Evolutionary conservation across 805 yeast genomes (phyloP), one percentile per base, ranked within the genome.

Genomic region (Cyberlindnera japonica): DNA sequence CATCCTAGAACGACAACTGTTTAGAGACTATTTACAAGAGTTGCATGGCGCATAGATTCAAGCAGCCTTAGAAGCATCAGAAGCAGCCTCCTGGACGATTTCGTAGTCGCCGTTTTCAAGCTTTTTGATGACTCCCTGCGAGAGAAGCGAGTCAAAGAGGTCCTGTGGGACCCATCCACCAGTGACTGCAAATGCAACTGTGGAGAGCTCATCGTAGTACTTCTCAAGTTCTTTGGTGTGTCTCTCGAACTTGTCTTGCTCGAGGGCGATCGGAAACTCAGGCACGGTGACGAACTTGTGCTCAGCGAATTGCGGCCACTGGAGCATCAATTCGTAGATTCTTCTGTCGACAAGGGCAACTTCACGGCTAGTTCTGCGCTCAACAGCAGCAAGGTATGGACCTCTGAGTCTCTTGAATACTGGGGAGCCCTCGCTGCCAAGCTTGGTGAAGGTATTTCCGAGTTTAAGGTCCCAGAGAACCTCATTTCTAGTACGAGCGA

Each of bases 131-230:
- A 82, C 69, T 1, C 91, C 93, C 45, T 80, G 80, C 16, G 78
- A 76, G 29, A 79, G 62, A 53, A 87, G 69, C 35, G 75, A 75
- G 24, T 78, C 82, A 57, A 91, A 90, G 83, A 88, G 79, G 58
- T 88, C 95, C 58, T 88, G 96, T 14, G 98, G 96, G 42, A 93
- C 75, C 96, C 97, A 91, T 5, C 96, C 96, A 40, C 85, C 83
- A 18, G 96, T 84, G 34, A 91, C 91, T 22, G 86, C 82, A 63
- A 88, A 90, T 30, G 97, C 96, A 37, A 79, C 73, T 6, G 80
- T 69, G 26, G 82, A 73, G 34, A 84, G 64, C 50, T 77, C 79
- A 48, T 75, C 66, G 62, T 87, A 91, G 67, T 86, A 84, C 22
- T 70, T 74, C 43, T 75, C 79, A 51, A 87, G 69, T 19, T 73